Percentiles rank a stretch among this genome's conserved stretches.
Conservation (phyloP, 2,329 filamentous ascomycete species). For the Phaeosphaeria sp. region DNA sequence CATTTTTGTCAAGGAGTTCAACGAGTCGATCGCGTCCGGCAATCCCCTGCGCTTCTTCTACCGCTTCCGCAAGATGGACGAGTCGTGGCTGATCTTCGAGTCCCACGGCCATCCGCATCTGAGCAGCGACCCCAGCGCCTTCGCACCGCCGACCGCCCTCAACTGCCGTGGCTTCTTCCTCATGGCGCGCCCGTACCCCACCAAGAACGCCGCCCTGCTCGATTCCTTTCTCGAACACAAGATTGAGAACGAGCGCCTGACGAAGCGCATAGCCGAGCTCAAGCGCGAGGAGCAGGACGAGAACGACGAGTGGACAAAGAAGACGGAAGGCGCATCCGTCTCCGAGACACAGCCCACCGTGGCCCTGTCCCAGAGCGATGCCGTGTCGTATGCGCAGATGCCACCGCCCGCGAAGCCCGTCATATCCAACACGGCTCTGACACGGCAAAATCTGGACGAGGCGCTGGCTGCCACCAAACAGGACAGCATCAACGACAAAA, state of each 20-base stretch:
- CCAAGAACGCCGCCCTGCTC: slow-evolving; percentile 81
- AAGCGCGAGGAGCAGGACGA: slow-evolving; percentile 87
- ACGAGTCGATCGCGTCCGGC: slow-evolving; percentile 85
- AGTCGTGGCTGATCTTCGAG: slow-evolving; percentile 81
- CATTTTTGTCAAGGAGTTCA: slow-evolving; percentile 85
- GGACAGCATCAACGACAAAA: slow-evolving; percentile 83
- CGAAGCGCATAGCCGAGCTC: slow-evolving; percentile 82
- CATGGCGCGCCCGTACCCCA: slow-evolving; percentile 89
- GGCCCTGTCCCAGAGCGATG: slow-evolving; percentile 43
- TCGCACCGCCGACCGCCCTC: slow-evolving; percentile 63
- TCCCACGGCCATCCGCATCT: slow-evolving; percentile 93
- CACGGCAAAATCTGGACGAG: slow-evolving; percentile 80
- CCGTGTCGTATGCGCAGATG: slow-evolving; percentile 62
- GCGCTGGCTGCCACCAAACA: slow-evolving; percentile 68
- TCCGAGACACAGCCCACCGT: slow-evolving; percentile 51
- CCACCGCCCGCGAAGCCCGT: slow-evolving; percentile 70
- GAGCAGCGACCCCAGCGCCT: slow-evolving; percentile 70
- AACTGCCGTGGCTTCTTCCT: slow-evolving; percentile 92
- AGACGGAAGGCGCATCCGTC: slow-evolving; percentile 57
- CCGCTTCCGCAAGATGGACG: slow-evolving; percentile 78
- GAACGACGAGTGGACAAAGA: slow-evolving; percentile 68
- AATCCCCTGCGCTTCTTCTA: slow-evolving; percentile 84
- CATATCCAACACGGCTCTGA: slow-evolving; percentile 72
- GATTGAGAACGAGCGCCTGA: slow-evolving; percentile 89
- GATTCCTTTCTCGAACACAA: slow-evolving; percentile 97